Base-by-base conservation (phyloP, 192 early-diverging fungal genomes). In the Chytriomyces sp. region DNA sequence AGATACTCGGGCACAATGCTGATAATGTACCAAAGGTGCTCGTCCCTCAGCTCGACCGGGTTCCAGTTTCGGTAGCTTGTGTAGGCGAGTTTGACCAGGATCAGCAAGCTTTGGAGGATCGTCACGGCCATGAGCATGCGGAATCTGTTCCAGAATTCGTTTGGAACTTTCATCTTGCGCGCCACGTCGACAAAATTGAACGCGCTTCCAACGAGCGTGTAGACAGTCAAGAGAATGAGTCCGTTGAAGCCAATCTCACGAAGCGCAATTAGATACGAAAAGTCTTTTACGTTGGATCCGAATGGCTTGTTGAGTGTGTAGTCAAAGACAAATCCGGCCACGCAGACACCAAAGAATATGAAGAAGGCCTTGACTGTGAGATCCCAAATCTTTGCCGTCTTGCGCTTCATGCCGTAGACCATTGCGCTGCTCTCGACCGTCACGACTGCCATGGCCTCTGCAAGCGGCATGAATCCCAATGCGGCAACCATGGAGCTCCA, bases 31-130 rank as follows among this genome's bases (percentile, higher is more conserved):
- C 72, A 74, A 35, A 23, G 45, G 11, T 45, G 35, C 45, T 74
- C 72, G 28, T 61, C 72, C 13, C 45, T 20, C 26, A 74, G 50
- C 9, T 74, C 61, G 2, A 10, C 35, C 13, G 72, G 72, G 45
- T 74, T 74, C 72, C 72, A 74, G 61, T 74, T 74, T 10, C 72
- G 72, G 44, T 74, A 74, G 16, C 16, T 20, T 20, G 53, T 57
- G 20, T 57, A 57, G 0, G 20, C 53, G 20, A 57, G 53, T 20
- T 57, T 57, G 53, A 57, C 53, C 16, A 57, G 5, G 20, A 57
- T 57, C 53, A 57, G 20, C 16, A 57, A 20, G 20, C 16, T n/a
- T 20, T 57, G 53, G 53, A 57, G 2, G 20, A 57, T 57, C 3
- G 53, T 57, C 53, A 57, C 53, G 53, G 53, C 53, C 16, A 13